Evolutionary conservation across 495 filamentous ascomycete genomes (phyloP).

Genomic region (Aspergillus bertholletiae): DNA sequence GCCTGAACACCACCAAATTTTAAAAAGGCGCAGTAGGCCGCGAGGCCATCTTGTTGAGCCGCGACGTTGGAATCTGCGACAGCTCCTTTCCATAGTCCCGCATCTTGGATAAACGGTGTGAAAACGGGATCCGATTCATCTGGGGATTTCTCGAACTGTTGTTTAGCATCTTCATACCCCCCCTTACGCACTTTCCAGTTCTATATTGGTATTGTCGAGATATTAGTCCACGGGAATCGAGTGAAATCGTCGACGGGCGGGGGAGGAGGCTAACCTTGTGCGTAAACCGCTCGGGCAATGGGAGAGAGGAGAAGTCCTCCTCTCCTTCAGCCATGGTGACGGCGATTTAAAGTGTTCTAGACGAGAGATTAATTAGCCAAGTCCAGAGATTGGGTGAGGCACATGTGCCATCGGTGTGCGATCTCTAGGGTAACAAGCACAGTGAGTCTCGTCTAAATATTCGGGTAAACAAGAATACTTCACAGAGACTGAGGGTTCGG

Average conservation of each 20-base stretch:
- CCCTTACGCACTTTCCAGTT: conserved; percentile 97
- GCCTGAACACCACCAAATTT: conserved; percentile 79
- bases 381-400: not conserved
- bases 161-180: conserved; percentile 89
- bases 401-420: not conserved
- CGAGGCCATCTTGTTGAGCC: conserved; percentile 89
- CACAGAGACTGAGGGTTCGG: not conserved
- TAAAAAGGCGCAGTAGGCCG: conserved; percentile 81
- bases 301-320: conserved; percentile 80
- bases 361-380: not conserved
- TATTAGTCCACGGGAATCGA: conserved; percentile 16
- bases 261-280: conserved; percentile 66
- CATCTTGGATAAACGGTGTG: conserved; percentile 78
- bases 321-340: conserved; percentile 55
- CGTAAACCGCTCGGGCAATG: conserved; percentile 75
- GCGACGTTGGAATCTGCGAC: conserved; percentile 96
- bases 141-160: conserved; percentile 77
- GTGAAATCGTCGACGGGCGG: not conserved
- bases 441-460: not conserved
- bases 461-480: not conserved
- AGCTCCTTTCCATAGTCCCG: conserved; percentile 84
- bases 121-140: conserved; percentile 88
- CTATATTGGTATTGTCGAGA: conserved; percentile 32
- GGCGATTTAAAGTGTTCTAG: conserved; percentile 9
- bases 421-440: not conserved